These are phyloP conservation scores for Jackrogersella minutella DNA, from an alignment of 495 filamentous ascomycete genomes.

Conservation along the genomic window DNA sequence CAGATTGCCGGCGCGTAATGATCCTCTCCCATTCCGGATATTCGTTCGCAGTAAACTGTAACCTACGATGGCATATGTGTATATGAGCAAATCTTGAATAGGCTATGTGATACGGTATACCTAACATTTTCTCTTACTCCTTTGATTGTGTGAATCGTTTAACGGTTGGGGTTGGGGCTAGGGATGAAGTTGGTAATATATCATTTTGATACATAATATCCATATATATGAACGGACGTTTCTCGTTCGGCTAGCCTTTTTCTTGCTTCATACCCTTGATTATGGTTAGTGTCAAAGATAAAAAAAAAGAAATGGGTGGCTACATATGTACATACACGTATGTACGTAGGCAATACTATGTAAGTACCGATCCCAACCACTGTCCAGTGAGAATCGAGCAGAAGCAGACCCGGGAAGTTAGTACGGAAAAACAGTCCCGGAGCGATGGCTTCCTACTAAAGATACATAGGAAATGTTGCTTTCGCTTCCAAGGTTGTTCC, in stretches of 20 bases:
- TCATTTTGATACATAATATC: slow-evolving; percentile 7
- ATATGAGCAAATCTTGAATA: not conserved
- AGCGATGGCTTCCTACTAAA: not conserved
- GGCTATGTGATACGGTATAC: not conserved
- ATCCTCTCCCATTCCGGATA: not conserved
- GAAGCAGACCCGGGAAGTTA: too few relatives aligned
- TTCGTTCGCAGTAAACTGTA: not conserved
- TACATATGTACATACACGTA: too few relatives aligned
- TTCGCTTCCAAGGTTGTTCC: slow-evolving; percentile 8
- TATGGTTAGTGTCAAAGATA: slow-evolving; percentile 17
- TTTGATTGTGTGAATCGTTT: not conserved
- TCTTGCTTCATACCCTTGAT: slow-evolving; percentile 31
- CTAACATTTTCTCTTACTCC: not conserved
- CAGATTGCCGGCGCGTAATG: slow-evolving; percentile 10
- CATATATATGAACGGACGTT: slow-evolving; percentile 12
- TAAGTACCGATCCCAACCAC: slow-evolving; percentile 20
- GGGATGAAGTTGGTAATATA: slow-evolving; percentile 14
- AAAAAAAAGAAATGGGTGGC: not conserved
- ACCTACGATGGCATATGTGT: not conserved
- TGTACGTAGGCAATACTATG: not conserved
- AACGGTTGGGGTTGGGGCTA: not conserved
- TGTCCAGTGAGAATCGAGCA: slow-evolving; percentile 11
- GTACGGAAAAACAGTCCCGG: slow-evolving; percentile 27
- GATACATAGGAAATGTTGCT: too few relatives aligned
- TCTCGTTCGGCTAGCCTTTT: not conserved